Evolutionary conservation across 2,329 filamentous ascomycete species (phyloP).

Genomic region (Monilinia vaccinii-corymbosi): DNA sequence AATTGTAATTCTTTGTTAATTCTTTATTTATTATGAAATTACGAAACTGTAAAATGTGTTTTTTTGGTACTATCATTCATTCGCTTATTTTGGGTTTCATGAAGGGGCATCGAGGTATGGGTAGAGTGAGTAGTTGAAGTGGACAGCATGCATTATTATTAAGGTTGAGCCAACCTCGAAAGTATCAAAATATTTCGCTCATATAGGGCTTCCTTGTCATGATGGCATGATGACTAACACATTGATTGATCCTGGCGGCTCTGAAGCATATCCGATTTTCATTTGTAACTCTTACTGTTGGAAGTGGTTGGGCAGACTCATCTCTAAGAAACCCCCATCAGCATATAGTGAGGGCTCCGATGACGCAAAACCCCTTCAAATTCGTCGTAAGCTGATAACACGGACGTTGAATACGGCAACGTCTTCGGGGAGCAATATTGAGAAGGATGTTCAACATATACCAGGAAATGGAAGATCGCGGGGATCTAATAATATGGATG

Average conservation of each 20-base stretch:
- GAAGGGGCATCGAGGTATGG: neutral
- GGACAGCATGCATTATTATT: neutral
- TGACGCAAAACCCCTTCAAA: neutral
- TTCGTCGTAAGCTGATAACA: slow-evolving; percentile 2
- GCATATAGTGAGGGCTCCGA: slow-evolving; percentile 4
- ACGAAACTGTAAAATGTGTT: neutral
- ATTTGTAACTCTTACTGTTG: neutral
- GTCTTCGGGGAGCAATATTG: neutral
- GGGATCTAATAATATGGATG: neutral
- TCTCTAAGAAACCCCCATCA: slow-evolving; percentile 3
- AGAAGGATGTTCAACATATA: neutral
- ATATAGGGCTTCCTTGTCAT: neutral
- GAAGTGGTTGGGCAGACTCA: too few relatives aligned
- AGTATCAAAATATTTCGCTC: neutral
- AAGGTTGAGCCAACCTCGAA: neutral
- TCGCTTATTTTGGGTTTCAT: neutral
- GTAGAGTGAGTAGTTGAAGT: too few relatives aligned
- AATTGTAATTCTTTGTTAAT: too few relatives aligned
- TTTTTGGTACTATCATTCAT: too few relatives aligned
- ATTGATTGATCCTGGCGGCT: neutral
- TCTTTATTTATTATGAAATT: neutral
- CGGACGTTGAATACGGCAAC: neutral
- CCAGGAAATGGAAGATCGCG: neutral
- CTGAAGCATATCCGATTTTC: neutral
- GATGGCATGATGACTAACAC: neutral